Conservation (phyloP, 305 asterid genomes). For the Fraxinus greggii region DNA sequence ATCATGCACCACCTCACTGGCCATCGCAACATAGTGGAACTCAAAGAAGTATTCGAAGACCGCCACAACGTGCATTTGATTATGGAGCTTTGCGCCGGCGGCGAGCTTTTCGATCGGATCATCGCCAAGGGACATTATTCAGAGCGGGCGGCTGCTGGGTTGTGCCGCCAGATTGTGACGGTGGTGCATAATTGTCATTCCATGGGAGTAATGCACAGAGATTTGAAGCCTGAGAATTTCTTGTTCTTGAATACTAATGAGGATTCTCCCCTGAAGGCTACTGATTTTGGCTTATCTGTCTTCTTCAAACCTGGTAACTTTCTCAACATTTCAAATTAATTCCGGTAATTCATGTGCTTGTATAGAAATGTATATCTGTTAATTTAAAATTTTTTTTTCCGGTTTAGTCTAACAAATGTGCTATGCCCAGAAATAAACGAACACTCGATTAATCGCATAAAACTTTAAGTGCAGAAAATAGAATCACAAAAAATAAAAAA, state of each 20-base stretch:
- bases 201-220: constrained; percentile 51
- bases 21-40: constrained; percentile 73
- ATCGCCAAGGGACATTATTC: constrained; percentile 76
- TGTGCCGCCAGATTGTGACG: constrained; percentile 81
- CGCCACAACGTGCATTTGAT: constrained; percentile 59
- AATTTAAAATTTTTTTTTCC: background rate
- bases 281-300: constrained; percentile 59
- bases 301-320: constrained; percentile 39
- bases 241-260: constrained; percentile 37
- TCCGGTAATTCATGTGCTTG: background rate
- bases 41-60: constrained; percentile 70
- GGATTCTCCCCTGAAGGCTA: constrained; percentile 51
- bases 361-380: background rate
- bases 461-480: background rate
- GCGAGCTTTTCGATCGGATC: constrained; percentile 81
- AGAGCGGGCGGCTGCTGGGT: constrained; percentile 77
- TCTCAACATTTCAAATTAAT: background rate
- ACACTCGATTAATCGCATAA: background rate
- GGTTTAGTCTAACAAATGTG: background rate
- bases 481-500: background rate
- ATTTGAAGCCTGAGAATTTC: constrained; percentile 53
- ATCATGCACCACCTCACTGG: constrained; percentile 91
- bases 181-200: constrained; percentile 77
- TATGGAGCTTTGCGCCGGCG: constrained; percentile 82
- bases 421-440: background rate